Base-by-base conservation (phyloP, 1,284 basidiomycete species). In the Cryptococcus neoformans region DNA sequence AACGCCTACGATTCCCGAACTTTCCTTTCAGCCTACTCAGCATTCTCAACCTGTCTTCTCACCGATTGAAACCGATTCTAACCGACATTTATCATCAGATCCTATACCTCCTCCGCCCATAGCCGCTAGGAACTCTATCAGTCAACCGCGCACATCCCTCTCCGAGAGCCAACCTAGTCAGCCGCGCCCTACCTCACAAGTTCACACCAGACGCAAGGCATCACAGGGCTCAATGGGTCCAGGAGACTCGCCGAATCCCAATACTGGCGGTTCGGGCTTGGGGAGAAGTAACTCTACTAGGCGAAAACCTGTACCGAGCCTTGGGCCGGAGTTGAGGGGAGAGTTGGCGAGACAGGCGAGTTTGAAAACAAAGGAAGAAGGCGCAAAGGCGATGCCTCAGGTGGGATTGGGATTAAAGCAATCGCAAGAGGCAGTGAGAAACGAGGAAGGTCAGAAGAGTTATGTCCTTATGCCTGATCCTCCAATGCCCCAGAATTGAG, bases 281-380 rank as follows among this genome's bases (percentile, higher is more conserved):
- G 49, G 49, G 10, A 53, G 58, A 51, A 53, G 49, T 12, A 39
- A 49, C 1, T 56, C 54, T 34, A 42, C 40, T 11, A 63, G 58
- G 53, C 42, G 68, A 28, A 70, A 69, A 55, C 67, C 69, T 49
- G 69, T 70, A 2, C 69, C 69, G 2, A 60, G 57, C 21, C 56
- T 70, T 0, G 68, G 68, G 6, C 59, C 65, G 16, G 68, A 70
- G 45, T 47, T 70, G 45, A 51, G 66, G 35, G 53, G 54, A 8
- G 49, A 69, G 56, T 40, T 69, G 53, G 57, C 59, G 3, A 58
- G 59, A 38, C 49, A 66, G 50, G 46, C 41, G 45, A 53, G 57
- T 50, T 36, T 45, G 14, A 49, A 58, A 17, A 48, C 53, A 16
- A 28, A 38, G 9, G 51, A 57, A 7, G 34, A 54, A 36, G 40